Evolutionary conservation across 1,284 basidiomycete genomes (phyloP).

Genomic region (Macrocystidia cucumis): DNA sequence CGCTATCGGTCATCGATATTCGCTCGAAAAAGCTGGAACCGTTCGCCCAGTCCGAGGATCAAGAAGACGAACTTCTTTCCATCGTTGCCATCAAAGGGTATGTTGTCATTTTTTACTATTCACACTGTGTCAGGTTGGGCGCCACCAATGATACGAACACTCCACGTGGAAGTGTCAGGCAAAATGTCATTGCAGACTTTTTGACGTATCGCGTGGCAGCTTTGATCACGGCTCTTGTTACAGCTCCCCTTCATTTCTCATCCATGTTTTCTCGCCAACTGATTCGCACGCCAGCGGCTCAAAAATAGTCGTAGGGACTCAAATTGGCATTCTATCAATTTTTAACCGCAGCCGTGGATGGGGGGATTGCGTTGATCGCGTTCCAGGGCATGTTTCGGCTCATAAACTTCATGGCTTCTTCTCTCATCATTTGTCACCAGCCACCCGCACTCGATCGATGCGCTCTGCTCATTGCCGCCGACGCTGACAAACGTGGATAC

Average conservation of each 20-base stretch:
- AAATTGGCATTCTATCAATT: constrained; percentile 85
- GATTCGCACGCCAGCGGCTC: too few relatives aligned
- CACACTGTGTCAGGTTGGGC: too few relatives aligned
- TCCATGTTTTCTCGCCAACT: constrained; percentile 5
- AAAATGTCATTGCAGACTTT: too few relatives aligned
- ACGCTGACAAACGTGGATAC: constrained; percentile 51
- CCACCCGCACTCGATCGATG: constrained; percentile 84
- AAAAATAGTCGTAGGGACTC: constrained; percentile 87
- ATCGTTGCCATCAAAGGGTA: constrained; percentile 79
- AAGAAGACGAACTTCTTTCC: constrained; percentile 91
- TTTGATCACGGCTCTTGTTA: too few relatives aligned
- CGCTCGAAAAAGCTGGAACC: constrained; percentile 72
- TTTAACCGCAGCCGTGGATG: constrained; percentile 86
- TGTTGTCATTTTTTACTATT: constrained; percentile 18
- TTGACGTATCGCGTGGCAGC: too few relatives aligned
- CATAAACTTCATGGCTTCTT: constrained; percentile 3
- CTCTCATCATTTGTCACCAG: constrained; percentile 25
- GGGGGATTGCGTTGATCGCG: constrained; percentile 89
- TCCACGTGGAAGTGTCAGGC: too few relatives aligned
- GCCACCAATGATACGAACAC: too few relatives aligned
- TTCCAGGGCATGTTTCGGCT: constrained; percentile 68
- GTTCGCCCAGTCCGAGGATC: constrained; percentile 82
- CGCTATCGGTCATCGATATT: constrained; percentile 85
- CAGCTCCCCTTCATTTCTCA: constrained; percentile 1
- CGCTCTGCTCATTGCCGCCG: constrained; percentile 67